Evolutionary conservation across 805 yeast species (phyloP).

Genomic region (Blastobotrys muscicola): DNA sequence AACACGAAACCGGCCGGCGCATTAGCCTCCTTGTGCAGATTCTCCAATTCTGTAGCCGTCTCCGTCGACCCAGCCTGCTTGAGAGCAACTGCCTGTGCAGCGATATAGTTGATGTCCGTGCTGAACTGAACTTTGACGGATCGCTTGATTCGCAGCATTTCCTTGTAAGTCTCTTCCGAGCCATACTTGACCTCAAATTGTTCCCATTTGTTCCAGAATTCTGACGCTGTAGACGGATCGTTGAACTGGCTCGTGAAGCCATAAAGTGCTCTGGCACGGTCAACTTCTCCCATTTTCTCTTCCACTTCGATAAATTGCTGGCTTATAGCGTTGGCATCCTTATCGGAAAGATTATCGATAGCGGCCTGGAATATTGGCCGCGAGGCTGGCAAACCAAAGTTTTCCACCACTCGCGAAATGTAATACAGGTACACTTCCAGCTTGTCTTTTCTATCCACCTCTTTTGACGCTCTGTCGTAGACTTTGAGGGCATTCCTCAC

Average conservation of each 20-base stretch:
- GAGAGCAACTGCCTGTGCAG: conserved; percentile 1
- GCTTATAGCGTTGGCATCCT: conserved; percentile 35
- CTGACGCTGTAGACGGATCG: conserved; percentile 24
- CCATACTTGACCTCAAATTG: conserved; percentile 67
- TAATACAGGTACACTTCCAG: conserved; percentile 37
- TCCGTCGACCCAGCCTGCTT: not conserved
- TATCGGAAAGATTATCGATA: conserved; percentile 37
- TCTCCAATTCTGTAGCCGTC: not conserved
- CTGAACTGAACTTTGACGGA: conserved; percentile 24
- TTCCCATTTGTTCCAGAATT: conserved; percentile 64
- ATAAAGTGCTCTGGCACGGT: conserved; percentile 55
- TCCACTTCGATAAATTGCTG: conserved; percentile 53
- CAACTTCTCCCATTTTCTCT: conserved; percentile 38
- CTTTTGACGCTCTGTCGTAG: conserved; percentile 33
- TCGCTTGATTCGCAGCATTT: conserved; percentile 58
- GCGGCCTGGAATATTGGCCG: conserved; percentile 47
- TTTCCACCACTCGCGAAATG: conserved; percentile 32
- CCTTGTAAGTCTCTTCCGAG: conserved; percentile 58
- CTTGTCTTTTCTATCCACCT: conserved; percentile 24
- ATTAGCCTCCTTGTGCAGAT: conserved; percentile 6
- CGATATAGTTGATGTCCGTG: conserved; percentile 9
- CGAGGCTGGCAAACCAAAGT: conserved; percentile 35
- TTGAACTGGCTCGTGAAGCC: conserved; percentile 42
- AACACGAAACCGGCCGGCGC: conserved; percentile 20
- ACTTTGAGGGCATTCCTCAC: conserved; percentile 41